Percentiles rank a stretch among this genome's conserved stretches.
Evolutionary conservation across 495 filamentous ascomycete genomes (phyloP).

Genomic region (Chaetomium fimeti): DNA sequence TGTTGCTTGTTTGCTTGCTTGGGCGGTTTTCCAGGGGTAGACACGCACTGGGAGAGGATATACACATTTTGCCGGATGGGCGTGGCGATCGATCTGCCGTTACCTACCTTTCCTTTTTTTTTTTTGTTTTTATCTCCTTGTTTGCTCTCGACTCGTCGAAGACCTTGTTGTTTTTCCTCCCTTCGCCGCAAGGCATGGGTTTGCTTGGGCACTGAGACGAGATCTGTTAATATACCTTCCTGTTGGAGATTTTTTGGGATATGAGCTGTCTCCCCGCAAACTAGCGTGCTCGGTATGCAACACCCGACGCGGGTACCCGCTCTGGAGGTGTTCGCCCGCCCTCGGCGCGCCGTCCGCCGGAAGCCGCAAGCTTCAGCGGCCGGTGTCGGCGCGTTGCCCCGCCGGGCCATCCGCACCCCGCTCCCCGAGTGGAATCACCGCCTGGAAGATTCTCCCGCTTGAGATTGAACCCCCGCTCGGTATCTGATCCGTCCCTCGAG

Average conservation of each 20-base stretch:
- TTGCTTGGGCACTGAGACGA: slow-evolving; percentile 17
- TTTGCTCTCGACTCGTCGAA: neutral
- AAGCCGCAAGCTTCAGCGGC: neutral
- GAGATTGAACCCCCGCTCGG: neutral
- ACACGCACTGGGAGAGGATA: neutral
- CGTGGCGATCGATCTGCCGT: slow-evolving; percentile 1
- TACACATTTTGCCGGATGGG: slow-evolving; percentile 10
- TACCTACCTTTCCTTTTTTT: slow-evolving; percentile 1
- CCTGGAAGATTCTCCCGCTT: neutral
- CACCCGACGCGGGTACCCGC: neutral
- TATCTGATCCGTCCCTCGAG: neutral
- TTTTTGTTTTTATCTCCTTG: neutral
- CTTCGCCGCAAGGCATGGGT: slow-evolving; percentile 11
- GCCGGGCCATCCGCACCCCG: neutral
- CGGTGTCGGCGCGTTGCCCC: slow-evolving; percentile 12
- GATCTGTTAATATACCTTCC: slow-evolving; percentile 20
- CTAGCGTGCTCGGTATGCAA: neutral
- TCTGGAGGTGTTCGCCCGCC: neutral
- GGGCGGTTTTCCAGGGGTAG: neutral
- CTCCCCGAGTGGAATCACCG: neutral
- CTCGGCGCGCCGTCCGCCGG: neutral
- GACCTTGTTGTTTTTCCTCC: neutral
- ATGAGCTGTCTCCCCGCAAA: neutral
- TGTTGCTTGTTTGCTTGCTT: slow-evolving; percentile 1
- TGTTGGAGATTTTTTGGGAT: slow-evolving; percentile 4